These are phyloP conservation scores for Beta corolliflora DNA, from an alignment of 179 eudicot genomes.

Conservation along the genomic window DNA sequence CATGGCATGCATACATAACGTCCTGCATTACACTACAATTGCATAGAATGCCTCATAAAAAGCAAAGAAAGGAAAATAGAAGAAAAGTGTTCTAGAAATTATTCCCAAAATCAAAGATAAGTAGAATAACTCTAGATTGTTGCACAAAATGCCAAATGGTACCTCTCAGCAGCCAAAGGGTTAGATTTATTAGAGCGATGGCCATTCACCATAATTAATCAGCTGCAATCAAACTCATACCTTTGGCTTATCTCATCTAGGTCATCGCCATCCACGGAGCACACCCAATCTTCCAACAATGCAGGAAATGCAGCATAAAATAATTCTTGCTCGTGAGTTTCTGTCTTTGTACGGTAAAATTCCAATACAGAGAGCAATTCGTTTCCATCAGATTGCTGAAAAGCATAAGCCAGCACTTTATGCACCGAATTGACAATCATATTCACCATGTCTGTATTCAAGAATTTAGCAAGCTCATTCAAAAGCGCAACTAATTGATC, in stretches of 20 bases:
- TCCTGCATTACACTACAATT: not conserved
- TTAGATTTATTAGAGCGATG: not conserved
- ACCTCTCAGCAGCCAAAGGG: not conserved
- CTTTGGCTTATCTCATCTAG: conserved; percentile 62
- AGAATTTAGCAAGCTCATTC: conserved; percentile 65
- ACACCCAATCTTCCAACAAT: conserved; percentile 83
- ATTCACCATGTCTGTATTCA: conserved; percentile 69
- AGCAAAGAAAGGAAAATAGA: too few species aligned
- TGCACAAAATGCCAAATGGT: conserved; percentile 1
- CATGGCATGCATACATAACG: not conserved
- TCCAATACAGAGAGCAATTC: conserved; percentile 66
- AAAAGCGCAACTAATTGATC: conserved; percentile 58
- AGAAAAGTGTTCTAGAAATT: not conserved
- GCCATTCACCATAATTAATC: conserved; percentile 1
- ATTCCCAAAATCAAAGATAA: not conserved
- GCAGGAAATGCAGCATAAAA: conserved; percentile 87
- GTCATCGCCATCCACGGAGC: conserved; percentile 72
- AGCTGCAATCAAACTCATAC: conserved; percentile 39
- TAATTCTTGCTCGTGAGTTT: conserved; percentile 69
- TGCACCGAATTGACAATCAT: conserved; percentile 74
- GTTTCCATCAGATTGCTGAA: conserved; percentile 68
- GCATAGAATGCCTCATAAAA: conserved; percentile 9
- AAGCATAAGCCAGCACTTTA: conserved; percentile 93
- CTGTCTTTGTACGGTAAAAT: conserved; percentile 75
- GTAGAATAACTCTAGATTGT: not conserved